These are phyloP conservation scores for Chrysoporthe austroafricana DNA, from an alignment of 2,329 filamentous ascomycete species.

Conservation along the genomic window DNA sequence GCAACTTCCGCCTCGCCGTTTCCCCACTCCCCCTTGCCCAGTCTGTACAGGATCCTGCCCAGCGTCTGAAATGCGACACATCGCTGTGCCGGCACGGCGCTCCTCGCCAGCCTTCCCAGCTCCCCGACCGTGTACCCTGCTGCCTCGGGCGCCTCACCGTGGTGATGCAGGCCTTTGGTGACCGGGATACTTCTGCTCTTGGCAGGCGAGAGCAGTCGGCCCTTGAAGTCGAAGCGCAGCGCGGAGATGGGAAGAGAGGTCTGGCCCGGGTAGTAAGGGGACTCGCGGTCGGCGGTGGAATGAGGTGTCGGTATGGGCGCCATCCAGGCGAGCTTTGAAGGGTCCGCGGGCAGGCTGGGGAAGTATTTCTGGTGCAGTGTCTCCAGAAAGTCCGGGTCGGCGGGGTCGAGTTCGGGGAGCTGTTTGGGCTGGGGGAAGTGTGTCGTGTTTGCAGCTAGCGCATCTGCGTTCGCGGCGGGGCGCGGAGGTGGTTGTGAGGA, in stretches of 20 bases:
- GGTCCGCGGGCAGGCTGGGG: constrained; percentile 81
- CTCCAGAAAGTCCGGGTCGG: constrained; percentile 79
- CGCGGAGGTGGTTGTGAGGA: constrained; percentile 20
- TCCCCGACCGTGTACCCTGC: constrained; percentile 94
- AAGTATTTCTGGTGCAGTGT: constrained; percentile 94
- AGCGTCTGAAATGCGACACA: constrained; percentile 92
- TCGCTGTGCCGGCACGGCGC: constrained; percentile 81
- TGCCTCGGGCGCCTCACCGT: constrained; percentile 87
- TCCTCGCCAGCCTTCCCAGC: constrained; percentile 78
- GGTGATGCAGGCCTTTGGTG: constrained; percentile 85
- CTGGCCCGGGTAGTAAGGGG: constrained; percentile 81
- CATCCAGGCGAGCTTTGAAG: constrained; percentile 85
- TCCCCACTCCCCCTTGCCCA: constrained; percentile 75
- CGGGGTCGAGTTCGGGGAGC: constrained; percentile 77
- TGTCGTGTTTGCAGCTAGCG: constrained; percentile 45
- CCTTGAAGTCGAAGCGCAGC: constrained; percentile 87
- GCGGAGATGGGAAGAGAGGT: constrained; percentile 72
- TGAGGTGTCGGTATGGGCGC: constrained; percentile 66
- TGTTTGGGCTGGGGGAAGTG: constrained; percentile 65
- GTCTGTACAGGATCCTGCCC: constrained; percentile 79
- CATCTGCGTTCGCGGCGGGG: constrained; percentile 34
- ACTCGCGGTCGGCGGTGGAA: constrained; percentile 66
- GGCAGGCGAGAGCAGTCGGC: constrained; percentile 77
- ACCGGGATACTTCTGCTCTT: constrained; percentile 75
- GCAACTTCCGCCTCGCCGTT: constrained; percentile 69